Conservation (phyloP, 2,329 filamentous ascomycete genomes). For the Waltergamsia citrina region DNA sequence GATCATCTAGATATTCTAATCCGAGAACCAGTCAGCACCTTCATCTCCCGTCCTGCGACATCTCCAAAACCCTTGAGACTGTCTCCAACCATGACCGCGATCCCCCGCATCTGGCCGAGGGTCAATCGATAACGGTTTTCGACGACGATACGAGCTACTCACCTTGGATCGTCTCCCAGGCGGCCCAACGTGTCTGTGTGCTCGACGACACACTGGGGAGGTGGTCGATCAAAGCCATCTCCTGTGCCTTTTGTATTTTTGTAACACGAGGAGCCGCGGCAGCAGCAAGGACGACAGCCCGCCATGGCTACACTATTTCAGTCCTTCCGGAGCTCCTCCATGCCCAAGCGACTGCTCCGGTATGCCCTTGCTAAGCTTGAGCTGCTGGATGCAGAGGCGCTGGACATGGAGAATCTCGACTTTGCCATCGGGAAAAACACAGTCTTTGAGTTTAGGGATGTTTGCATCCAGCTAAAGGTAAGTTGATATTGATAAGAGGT, state of each 20-base stretch:
- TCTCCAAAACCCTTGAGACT: not conserved
- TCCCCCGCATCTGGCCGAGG: conserved; percentile 23
- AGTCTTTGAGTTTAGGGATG: conserved; percentile 77
- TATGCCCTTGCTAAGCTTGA: conserved; percentile 79
- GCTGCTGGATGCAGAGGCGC: conserved; percentile 75
- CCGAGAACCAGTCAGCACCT: too few relatives aligned
- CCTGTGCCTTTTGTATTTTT: too few relatives aligned
- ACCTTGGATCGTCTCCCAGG: not conserved
- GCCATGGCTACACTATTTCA: conserved; percentile 66
- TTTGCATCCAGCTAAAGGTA: conserved; percentile 72
- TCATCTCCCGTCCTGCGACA: not conserved
- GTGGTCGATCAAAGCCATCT: too few relatives aligned
- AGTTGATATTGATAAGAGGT: conserved; percentile 13
- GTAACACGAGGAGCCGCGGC: too few relatives aligned
- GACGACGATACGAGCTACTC: conserved; percentile 1
- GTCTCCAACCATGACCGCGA: conserved; percentile 23
- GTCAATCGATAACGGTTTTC: conserved; percentile 21
- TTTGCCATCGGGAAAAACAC: conserved; percentile 74
- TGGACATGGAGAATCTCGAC: conserved; percentile 80
- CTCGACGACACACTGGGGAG: not conserved
- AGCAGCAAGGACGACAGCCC: not conserved
- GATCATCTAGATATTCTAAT: too few relatives aligned
- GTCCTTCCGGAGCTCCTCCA: conserved; percentile 55
- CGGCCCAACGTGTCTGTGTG: not conserved
- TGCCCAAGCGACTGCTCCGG: conserved; percentile 82